Percentiles rank a stretch among this genome's conserved stretches.
Conservation (phyloP, 495 filamentous ascomycete genomes). For the Penicillium maclennaniae region DNA sequence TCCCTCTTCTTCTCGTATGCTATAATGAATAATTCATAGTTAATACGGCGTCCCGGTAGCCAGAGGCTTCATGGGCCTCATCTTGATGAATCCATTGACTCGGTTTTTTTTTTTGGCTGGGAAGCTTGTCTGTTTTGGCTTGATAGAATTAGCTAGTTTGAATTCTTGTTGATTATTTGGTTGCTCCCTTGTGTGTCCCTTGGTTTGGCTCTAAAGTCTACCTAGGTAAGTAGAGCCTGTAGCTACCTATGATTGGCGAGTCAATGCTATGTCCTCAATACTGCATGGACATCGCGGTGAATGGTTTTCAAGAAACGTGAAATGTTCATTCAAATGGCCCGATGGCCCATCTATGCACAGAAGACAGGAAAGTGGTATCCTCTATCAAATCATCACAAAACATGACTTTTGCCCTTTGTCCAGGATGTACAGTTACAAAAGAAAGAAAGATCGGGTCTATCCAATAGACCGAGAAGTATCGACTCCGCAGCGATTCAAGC, state of each 20-base stretch:
- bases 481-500: background rate
- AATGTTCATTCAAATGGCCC: background rate
- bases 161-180: background rate
- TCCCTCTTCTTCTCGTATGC: conserved; percentile 26
- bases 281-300: background rate
- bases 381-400: conserved; percentile 15
- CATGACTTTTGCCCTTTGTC: conserved; percentile 10
- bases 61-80: conserved; percentile 23
- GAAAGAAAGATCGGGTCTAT: background rate
- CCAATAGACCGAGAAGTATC: background rate
- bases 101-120: conserved; percentile 17
- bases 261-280: background rate
- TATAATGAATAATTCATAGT: conserved; percentile 44
- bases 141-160: background rate
- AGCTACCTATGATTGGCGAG: background rate
- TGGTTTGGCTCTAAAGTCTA: background rate
- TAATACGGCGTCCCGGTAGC: conserved; percentile 45
- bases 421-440: conserved; percentile 6
- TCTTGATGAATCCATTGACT: conserved; percentile 30
- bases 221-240: background rate
- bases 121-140: background rate
- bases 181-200: background rate
- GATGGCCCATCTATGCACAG: conserved; percentile 2
- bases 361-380: conserved; percentile 16
- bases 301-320: background rate